These are phyloP conservation scores for Saturnispora serradocipensis DNA, from an alignment of 805 yeast genomes.

Conservation along the genomic window DNA sequence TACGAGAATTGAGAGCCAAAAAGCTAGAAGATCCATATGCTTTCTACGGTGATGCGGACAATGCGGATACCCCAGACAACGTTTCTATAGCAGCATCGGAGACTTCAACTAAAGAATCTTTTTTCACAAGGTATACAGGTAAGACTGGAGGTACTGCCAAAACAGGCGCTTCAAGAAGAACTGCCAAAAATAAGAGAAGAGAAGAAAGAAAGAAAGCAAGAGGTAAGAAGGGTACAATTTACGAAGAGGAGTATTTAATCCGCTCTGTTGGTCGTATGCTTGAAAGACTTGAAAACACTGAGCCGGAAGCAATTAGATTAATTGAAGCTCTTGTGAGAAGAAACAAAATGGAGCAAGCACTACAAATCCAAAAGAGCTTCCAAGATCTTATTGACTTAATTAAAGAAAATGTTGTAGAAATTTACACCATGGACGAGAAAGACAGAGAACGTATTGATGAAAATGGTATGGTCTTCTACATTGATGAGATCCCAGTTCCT, in stretches of 20 bases:
- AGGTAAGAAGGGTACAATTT: conserved; percentile 95
- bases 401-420: conserved; percentile 57
- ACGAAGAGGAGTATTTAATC: conserved; percentile 92
- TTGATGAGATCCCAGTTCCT: conserved; percentile 73
- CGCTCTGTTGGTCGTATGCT: conserved; percentile 80
- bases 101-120: conserved; percentile 84
- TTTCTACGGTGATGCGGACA: conserved; percentile 63
- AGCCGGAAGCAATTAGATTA: conserved; percentile 62
- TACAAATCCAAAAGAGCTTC: conserved; percentile 64
- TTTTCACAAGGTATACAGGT: conserved; percentile 93
- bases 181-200: conserved; percentile 85
- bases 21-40: conserved; percentile 79
- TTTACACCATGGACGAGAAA: conserved; percentile 70
- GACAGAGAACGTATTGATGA: conserved; percentile 88
- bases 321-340: conserved; percentile 73
- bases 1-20: conserved; percentile 77
- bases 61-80: conserved; percentile 77
- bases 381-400: conserved; percentile 47
- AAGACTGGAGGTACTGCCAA: conserved; percentile 93
- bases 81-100: conserved; percentile 93
- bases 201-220: conserved; percentile 94
- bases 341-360: conserved; percentile 67
- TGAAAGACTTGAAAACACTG: conserved; percentile 69
- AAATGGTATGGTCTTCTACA: conserved; percentile 69
- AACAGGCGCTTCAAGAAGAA: conserved; percentile 90